These are phyloP conservation scores for Anethum foeniculum DNA, from an alignment of 140 eudicot genomes.

Conservation along the genomic window DNA sequence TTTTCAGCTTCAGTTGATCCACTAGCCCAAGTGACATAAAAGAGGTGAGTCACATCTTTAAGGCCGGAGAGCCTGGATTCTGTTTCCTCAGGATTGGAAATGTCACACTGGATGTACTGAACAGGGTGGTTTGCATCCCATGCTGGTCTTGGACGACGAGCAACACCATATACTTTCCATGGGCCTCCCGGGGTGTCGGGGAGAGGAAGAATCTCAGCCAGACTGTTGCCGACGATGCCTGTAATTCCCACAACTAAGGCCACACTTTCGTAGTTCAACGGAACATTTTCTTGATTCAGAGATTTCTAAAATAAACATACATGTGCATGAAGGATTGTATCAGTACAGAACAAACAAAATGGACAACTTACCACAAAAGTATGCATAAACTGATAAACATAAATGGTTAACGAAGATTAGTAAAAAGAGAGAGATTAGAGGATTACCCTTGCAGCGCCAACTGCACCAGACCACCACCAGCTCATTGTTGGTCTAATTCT, in stretches of 20 bases:
- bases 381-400: background rate
- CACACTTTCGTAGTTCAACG: background rate
- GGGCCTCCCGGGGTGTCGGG: constrained; percentile 5
- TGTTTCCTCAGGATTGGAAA: constrained; percentile 47
- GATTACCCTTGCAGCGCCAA: background rate
- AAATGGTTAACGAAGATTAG: too few relatives aligned
- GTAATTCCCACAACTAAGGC: constrained; percentile 3
- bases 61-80: constrained; percentile 37
- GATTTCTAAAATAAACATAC: background rate
- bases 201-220: constrained; percentile 9
- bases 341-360: background rate
- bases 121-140: constrained; percentile 57
- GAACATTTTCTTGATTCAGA: background rate
- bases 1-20: constrained; percentile 42
- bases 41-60: constrained; percentile 66
- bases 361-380: background rate
- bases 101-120: constrained; percentile 78
- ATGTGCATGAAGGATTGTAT: background rate
- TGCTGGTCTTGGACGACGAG: constrained; percentile 23
- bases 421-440: background rate
- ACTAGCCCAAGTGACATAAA: constrained; percentile 72
- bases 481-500: background rate
- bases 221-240: constrained; percentile 6
- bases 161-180: constrained; percentile 6
- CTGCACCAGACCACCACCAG: constrained; percentile 10